Conservation (phyloP, 805 yeast species). For the Yarrowia phangngaensis region DNA sequence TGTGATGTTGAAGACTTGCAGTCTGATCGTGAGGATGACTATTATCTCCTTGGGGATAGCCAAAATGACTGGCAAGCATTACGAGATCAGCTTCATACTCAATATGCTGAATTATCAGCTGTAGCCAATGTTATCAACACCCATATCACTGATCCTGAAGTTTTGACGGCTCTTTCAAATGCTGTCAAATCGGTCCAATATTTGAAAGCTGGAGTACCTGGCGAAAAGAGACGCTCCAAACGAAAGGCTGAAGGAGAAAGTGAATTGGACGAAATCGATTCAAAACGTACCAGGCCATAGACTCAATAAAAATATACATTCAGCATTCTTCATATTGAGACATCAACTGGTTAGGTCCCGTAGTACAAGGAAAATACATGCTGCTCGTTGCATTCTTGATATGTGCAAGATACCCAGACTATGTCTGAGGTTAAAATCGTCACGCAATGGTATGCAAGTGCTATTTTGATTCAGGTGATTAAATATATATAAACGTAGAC, state of each 20-base stretch:
- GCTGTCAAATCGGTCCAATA: slow-evolving; percentile 15
- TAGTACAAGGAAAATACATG: too few species aligned
- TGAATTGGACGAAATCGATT: not conserved
- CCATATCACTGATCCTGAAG: slow-evolving; percentile 2
- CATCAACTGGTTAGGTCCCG: too few species aligned
- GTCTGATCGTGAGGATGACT: slow-evolving; percentile 18
- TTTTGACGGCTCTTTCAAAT: slow-evolving; percentile 10
- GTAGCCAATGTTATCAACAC: slow-evolving; percentile 18
- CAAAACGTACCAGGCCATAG: slow-evolving; percentile 1
- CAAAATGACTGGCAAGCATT: slow-evolving; percentile 19
- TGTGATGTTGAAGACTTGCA: slow-evolving; percentile 18
- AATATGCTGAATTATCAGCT: slow-evolving; percentile 7
- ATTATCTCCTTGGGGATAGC: slow-evolving; percentile 15
- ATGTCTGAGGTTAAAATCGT: too few species aligned
- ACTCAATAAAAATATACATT: too few species aligned
- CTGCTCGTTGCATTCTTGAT: too few species aligned
- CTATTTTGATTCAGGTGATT: slow-evolving; percentile 19
- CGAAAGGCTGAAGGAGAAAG: not conserved
- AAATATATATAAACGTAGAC: slow-evolving; percentile 18
- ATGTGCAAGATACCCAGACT: too few species aligned
- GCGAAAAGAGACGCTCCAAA: slow-evolving; percentile 1
- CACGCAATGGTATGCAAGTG: too few species aligned
- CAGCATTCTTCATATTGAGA: too few species aligned
- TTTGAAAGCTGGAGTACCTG: not conserved
- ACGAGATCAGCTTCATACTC: slow-evolving; percentile 10